phyloP scores from a whole-genome alignment of 805 yeast genomes.

The Yarrowia hollandica region DNA sequence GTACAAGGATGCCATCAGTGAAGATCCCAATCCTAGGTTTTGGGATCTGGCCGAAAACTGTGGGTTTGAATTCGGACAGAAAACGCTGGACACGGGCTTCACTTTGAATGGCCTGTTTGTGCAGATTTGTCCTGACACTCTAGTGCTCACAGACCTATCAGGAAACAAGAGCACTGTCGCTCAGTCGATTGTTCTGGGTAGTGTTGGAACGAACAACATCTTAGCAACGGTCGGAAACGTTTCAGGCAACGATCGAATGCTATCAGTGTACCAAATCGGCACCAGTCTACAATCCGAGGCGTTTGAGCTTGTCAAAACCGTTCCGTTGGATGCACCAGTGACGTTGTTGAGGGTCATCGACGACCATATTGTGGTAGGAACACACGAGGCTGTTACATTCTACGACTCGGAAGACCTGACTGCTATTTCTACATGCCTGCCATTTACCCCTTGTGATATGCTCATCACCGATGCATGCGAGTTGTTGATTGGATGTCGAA shows the following conservation, averaged over 20 bases:
- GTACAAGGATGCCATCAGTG: constrained; percentile 14
- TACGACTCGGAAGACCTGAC: constrained; percentile 13
- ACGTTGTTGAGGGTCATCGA: not conserved
- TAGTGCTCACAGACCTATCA: not conserved
- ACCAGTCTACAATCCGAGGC: not conserved
- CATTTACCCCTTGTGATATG: constrained; percentile 14
- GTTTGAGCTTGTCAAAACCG: not conserved
- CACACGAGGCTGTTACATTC: not conserved
- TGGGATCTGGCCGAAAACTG: constrained; percentile 20
- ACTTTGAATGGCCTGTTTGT: not conserved
- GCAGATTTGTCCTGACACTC: not conserved
- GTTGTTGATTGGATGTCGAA: constrained; percentile 10
- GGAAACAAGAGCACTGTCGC: not conserved
- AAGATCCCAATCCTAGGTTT: constrained; percentile 18
- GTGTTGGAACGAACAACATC: constrained; percentile 6
- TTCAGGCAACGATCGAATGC: not conserved
- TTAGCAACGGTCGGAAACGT: not conserved
- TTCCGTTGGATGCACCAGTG: constrained; percentile 5
- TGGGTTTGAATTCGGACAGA: constrained; percentile 14
- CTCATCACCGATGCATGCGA: not conserved
- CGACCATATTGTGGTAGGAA: constrained; percentile 13
- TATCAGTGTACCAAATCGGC: not conserved
- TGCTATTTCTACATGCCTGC: not conserved
- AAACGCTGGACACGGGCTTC: constrained; percentile 7
- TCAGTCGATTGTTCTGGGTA: not conserved